Base-by-base conservation (phyloP, 2,329 filamentous ascomycete species). In the Cytospora mali region DNA sequence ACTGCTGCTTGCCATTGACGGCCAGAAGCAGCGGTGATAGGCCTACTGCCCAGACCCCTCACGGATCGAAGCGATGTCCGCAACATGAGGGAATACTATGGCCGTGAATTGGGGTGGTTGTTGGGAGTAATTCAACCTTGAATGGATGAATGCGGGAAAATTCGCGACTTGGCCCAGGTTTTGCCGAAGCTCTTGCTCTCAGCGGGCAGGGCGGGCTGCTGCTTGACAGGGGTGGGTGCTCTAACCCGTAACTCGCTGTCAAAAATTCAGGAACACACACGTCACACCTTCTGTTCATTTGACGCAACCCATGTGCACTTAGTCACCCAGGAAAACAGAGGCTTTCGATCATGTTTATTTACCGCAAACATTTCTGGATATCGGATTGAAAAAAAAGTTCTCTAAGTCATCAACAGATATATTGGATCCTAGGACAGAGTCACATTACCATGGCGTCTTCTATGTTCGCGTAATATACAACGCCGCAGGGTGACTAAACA, bases 11-110 rank as follows among this genome's bases (percentile, higher is more conserved):
- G 81, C 84, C 84, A 87, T 86, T 87, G 85, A 75, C 81, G 83
- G 75, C 77, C 77, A 69, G 78, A 78, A 73, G 79, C 76, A 71
- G 81, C 79, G 75, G 78, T 78, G 74, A 78, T 71, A 72, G 84
- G 79, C 78, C 79, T 81, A 75, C 79, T 77, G 77, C 82, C 79
- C 75, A 87, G 77, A 72, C 81, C 79, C 81, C 81, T 85, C 74
- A 83, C 83, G 75, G 86, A 86, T 80, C 82, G 84, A 80, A 88
- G 79, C 77, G 86, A 88, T 76, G 84, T 85, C 80, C 86, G 86
- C 84, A 89, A 83, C 86, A 89, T 89, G 80, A 81, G 80, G 79
- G 78, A 80, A 79, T 81, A 75, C 74, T 75, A 76, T 77, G 75
- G 75, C 77, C 74, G 73, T 71, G 56, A 21, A 49, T 59, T 48